Conservation (phyloP, 495 filamentous ascomycete genomes). For the Xylaria palmicola region DNA sequence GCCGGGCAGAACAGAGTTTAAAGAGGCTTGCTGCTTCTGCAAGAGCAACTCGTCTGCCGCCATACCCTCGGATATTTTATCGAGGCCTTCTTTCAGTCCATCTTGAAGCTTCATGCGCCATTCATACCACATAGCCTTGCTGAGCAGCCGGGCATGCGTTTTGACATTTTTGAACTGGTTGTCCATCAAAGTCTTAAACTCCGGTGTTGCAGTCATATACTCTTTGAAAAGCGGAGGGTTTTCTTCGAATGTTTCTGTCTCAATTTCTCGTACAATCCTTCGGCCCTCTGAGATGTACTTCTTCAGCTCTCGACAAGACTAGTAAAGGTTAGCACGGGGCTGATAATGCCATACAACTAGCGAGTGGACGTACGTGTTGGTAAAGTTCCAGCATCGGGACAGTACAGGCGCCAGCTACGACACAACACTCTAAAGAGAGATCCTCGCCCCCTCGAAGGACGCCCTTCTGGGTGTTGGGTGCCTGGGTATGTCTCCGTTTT, state of each 20-base stretch:
- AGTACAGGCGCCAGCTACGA: constrained; percentile 88
- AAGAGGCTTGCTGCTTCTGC: constrained; percentile 61
- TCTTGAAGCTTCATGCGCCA: constrained; percentile 93
- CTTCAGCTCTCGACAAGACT: constrained; percentile 92
- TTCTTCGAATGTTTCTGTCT: constrained; percentile 78
- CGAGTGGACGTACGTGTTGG: constrained; percentile 68
- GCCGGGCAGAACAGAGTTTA: constrained; percentile 63
- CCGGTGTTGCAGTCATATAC: constrained; percentile 83
- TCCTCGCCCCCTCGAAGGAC: constrained; percentile 46
- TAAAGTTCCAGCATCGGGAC: constrained; percentile 91
- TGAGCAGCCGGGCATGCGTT: constrained; percentile 81
- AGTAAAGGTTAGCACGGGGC: constrained; percentile 32
- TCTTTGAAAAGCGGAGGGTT: constrained; percentile 90
- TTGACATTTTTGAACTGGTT: constrained; percentile 96
- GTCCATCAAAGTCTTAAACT: constrained; percentile 83
- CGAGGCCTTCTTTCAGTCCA: constrained; percentile 74
- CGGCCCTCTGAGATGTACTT: constrained; percentile 91
- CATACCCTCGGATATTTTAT: constrained; percentile 74
- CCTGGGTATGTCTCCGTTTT: constrained; percentile 83
- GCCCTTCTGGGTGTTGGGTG: constrained; percentile 48
- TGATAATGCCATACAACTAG: background rate
- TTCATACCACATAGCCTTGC: constrained; percentile 95
- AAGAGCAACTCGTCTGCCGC: constrained; percentile 69
- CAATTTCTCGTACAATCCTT: constrained; percentile 82
- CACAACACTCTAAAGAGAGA: constrained; percentile 65